These are phyloP conservation scores for Brassica rapa DNA, from an alignment of 345 rosid species.

Conservation along the genomic window DNA sequence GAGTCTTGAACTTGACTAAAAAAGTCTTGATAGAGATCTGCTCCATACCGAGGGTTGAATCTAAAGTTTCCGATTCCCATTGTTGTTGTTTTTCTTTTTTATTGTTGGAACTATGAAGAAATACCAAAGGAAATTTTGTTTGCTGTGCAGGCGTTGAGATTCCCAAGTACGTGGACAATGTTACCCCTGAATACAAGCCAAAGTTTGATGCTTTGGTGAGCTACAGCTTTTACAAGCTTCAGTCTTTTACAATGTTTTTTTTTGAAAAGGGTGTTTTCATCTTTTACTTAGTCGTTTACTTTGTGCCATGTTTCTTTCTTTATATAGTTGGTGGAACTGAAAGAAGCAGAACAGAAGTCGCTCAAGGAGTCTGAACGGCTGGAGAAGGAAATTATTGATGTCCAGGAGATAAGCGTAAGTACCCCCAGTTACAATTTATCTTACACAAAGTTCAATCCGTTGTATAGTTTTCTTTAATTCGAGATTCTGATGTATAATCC, in stretches of 20 bases:
- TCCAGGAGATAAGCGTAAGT: slow-evolving; percentile 84
- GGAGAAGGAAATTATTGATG: slow-evolving; percentile 85
- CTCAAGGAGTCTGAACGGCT: slow-evolving; percentile 75
- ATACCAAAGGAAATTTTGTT: neutral
- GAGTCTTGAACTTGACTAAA: neutral
- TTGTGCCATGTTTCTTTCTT: neutral
- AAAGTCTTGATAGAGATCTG: neutral
- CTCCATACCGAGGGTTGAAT: neutral
- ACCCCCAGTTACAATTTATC: neutral
- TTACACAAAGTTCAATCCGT: neutral
- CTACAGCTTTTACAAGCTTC: neutral
- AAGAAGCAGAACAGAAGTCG: slow-evolving; percentile 86
- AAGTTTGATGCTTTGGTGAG: slow-evolving; percentile 92
- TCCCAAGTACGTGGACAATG: slow-evolving; percentile 84
- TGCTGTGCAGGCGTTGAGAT: slow-evolving; percentile 71
- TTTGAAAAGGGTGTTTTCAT: neutral
- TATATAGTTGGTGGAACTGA: slow-evolving; percentile 76
- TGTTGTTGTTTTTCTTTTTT: neutral
- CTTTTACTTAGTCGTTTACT: neutral
- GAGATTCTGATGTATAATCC: no score
- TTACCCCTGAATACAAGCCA: slow-evolving; percentile 91
- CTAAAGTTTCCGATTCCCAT: neutral
- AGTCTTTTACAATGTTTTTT: neutral
- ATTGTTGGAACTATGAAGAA: slow-evolving; percentile 1
- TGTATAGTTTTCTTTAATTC: neutral